Evolutionary conservation across 2,329 filamentous ascomycete genomes (phyloP).

Genomic region (Calonectria montana): DNA sequence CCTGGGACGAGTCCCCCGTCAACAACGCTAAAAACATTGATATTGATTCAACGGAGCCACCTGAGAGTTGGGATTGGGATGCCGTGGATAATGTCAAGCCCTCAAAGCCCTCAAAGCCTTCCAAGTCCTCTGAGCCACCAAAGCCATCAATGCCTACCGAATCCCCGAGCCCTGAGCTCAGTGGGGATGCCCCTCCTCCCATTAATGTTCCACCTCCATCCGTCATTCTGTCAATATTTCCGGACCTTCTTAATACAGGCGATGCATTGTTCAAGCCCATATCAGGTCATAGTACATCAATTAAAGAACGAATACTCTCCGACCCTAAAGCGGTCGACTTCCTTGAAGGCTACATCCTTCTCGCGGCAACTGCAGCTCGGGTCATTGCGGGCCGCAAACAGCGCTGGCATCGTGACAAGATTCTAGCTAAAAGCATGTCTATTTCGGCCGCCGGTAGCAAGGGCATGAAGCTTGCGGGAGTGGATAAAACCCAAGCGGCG

Average conservation of each 20-base stretch:
- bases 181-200: constrained; percentile 67
- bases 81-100: constrained; percentile 49
- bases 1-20: constrained; percentile 60
- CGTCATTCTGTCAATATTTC: constrained; percentile 81
- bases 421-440: constrained; percentile 87
- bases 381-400: constrained; percentile 86
- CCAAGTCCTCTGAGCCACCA: constrained; percentile 24
- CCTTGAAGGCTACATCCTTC: constrained; percentile 70
- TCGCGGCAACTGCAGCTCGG: constrained; percentile 77
- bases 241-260: constrained; percentile 75
- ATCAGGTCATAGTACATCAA: constrained; percentile 65
- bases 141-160: constrained; percentile 35
- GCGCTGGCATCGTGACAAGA: constrained; percentile 91
- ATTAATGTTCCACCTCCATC: constrained; percentile 92
- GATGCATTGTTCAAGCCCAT: constrained; percentile 75
- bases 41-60: constrained; percentile 26
- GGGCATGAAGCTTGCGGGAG: constrained; percentile 90
- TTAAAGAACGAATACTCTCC: constrained; percentile 72
- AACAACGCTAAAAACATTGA: constrained; percentile 28
- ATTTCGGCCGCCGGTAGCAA: constrained; percentile 82
- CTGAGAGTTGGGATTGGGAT: constrained; percentile 63
- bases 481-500: constrained; percentile 85
- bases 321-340: constrained; percentile 72
- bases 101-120: constrained; percentile 24
- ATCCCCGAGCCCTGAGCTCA: constrained; percentile 2